phyloP scores from a whole-genome alignment of 2,329 filamentous ascomycete species.

The Penicillium hesseltinei region DNA sequence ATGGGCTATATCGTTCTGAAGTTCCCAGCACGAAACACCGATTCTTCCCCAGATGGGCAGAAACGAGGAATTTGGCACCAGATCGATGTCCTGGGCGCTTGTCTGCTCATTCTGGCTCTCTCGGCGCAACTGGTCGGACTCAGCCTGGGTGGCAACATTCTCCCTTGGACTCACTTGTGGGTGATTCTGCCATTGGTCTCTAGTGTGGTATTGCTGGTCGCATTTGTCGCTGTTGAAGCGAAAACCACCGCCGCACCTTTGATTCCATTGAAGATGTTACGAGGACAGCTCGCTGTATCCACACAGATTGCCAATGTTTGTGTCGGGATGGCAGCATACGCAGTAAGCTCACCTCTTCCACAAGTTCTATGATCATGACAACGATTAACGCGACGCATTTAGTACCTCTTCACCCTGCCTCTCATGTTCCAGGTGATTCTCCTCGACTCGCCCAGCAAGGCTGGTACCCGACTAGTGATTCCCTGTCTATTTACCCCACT shows the following conservation, averaged over 20 bases:
- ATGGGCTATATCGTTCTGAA: constrained; percentile 55
- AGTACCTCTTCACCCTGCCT: constrained; percentile 51
- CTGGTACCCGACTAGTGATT: constrained; percentile 46
- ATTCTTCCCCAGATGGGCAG: neutral
- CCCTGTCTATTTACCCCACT: constrained; percentile 48
- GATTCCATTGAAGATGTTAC: constrained; percentile 53
- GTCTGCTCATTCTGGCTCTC: constrained; percentile 58
- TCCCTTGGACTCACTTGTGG: constrained; percentile 45
- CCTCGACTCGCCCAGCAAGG: constrained; percentile 45
- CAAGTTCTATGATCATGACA: neutral
- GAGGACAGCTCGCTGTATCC: constrained; percentile 54
- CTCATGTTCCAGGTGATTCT: constrained; percentile 46
- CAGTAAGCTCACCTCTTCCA: constrained; percentile 45
- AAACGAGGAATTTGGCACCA: constrained; percentile 48
- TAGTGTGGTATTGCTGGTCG: constrained; percentile 38
- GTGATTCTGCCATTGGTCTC: constrained; percentile 41
- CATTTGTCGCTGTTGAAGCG: constrained; percentile 43
- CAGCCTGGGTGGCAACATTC: constrained; percentile 47
- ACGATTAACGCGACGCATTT: neutral
- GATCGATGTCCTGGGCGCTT: constrained; percentile 59
- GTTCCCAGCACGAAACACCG: constrained; percentile 36
- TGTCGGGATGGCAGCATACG: constrained; percentile 61
- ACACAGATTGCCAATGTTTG: constrained; percentile 61
- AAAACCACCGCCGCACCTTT: constrained; percentile 44
- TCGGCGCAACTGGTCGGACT: constrained; percentile 53